Base-by-base conservation (phyloP, 2,329 filamentous ascomycete genomes). In the Cephalotrichum gorgonifer region DNA sequence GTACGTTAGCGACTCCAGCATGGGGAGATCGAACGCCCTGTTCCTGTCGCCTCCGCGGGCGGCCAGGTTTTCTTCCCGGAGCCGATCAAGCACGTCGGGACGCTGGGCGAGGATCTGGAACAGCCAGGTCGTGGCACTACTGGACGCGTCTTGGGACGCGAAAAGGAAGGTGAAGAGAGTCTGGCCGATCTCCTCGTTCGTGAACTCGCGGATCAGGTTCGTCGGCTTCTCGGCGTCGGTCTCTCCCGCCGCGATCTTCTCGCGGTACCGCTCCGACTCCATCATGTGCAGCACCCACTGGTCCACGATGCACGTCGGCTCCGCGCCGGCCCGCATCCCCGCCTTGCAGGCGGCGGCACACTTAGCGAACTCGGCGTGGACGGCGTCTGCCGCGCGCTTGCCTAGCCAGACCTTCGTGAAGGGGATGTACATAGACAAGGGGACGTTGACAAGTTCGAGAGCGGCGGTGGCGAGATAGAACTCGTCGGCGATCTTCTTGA, bases 391-490 rank as follows among this genome's bases (percentile, higher is more conserved):
- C 5, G 77, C 79, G 57, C 85, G 85, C 67, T 88, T 88, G 43
- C 86, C 86, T 50, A 80, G 78, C 85, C 85, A 90, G 3, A 77
- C 76, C 69, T 86, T 87, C 49, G 83, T 87, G 65, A 76, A 87
- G 1, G 85, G 86, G 14, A 90, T 64, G 56, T 88, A 86, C 59
- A 89, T 79, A 1, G 68, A 71, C 1, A 72, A 50, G 3, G 86
- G 85, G 58, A 89, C 80, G 65, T 89, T 89, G 69, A 90, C 86
- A 22, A 90, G 74, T 63, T 90, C 86, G 41, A 90, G 74, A 1
- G 86, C 85, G 22, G 81, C 85, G 4, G 86, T 90, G 57, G 86
- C 84, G 52, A 81, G 72, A 64, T 88, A 89, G 64, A 86, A 90
- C 64, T 90, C 85, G 58, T 88, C 80, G 17, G 85, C 82, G 51